Evolutionary conservation across 2,329 filamentous ascomycete species (phyloP), one percentile per base, ranked within the genome.

Genomic region (Fonsecaea erecta): DNA sequence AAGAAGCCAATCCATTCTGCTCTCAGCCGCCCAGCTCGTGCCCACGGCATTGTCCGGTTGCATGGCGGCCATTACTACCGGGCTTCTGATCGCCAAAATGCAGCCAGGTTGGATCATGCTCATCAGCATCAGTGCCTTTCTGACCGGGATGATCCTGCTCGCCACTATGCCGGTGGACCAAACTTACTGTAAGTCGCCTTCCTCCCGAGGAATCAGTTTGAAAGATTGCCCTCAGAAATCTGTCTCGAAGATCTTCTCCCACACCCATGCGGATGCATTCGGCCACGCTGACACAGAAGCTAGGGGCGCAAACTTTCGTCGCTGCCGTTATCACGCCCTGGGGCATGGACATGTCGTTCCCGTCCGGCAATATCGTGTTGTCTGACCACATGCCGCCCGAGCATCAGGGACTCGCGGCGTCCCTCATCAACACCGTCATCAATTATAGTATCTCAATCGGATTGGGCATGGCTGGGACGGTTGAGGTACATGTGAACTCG

Each of bases 281-380:
- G n/a, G n/a, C 37, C 11, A 24, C 21, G 43, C 43, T 48, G 2
- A 48, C 43, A 48, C 24, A 3, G 11, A 26, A 16, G 12, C 21
- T 21, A 48, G 43, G 87, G 87, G 77, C 77, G 16, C 85, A 88
- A 66, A 79, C 82, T 0, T 89, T 90, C 43, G 78, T 87, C 14
- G 79, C 80, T 3, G 79, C 84, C 6, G 32, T 88, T 2, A 71
- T 88, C 56, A 85, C 85, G 75, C 57, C 43, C 43, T 64, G 74
- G 73, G 78, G 77, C 1, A 79, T 80, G 75, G 79, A 80, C 56
- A 78, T 80, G 74, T 73, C 70, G 1, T 81, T 80, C 59, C 77
- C 78, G 0, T 77, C 79, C 5, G 77, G 74, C 0, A 78, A 76
- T 0, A 70, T 81, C 9, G 77, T 81, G 16, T 71, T 80, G 59